A percentile compares a stretch with the other conserved stretches of the same genome.
Conservation (phyloP, 192 early-diverging fungal genomes). For the Dispira parvispora region DNA sequence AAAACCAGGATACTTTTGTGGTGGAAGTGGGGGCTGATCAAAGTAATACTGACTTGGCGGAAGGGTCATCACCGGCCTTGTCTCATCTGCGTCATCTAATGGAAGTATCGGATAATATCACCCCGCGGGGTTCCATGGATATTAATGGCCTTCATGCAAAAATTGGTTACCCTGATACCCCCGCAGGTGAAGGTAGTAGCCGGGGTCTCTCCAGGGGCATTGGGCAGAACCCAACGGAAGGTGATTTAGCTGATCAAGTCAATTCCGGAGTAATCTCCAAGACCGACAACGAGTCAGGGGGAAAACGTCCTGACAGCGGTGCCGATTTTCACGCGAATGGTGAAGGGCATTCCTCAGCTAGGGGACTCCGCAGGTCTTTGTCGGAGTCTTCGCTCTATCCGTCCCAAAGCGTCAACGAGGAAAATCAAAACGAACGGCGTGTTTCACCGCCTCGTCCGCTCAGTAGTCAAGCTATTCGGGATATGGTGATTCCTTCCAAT, state of each 20-base stretch:
- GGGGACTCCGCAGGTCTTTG: background rate
- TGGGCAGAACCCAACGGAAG: background rate
- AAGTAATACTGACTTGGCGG: background rate
- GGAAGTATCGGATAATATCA: background rate
- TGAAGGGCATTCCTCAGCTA: background rate
- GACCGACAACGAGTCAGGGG: background rate
- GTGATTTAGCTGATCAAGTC: background rate
- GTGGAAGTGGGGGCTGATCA: background rate
- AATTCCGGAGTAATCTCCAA: background rate
- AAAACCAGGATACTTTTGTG: conserved; percentile 8
- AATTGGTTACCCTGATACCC: too few relatives aligned
- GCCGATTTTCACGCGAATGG: background rate
- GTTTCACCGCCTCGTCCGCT: background rate
- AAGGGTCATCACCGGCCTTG: background rate
- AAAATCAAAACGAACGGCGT: background rate
- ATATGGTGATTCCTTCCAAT: conserved; percentile 1
- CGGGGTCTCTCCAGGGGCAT: background rate
- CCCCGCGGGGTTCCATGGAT: conserved; percentile 11
- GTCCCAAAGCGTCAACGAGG: background rate
- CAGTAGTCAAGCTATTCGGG: background rate
- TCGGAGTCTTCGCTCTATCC: background rate
- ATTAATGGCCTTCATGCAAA: background rate
- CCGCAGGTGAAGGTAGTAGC: background rate
- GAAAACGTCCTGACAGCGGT: background rate
- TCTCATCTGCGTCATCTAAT: too few relatives aligned